Conservation (phyloP, 1,284 basidiomycete species). For the Tylopilus sp. region DNA sequence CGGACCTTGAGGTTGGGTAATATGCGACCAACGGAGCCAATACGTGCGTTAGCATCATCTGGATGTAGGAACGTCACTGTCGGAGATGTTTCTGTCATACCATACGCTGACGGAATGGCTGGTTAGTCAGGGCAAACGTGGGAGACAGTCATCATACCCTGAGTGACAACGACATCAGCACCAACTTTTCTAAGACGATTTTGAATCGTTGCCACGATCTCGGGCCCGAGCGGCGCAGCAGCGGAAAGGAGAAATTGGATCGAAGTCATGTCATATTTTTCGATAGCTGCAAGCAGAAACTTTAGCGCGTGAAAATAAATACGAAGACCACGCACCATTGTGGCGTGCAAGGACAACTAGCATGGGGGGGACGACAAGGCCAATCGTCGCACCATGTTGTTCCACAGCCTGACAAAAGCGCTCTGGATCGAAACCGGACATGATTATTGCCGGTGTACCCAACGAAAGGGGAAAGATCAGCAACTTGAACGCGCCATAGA, state of each 20-base stretch:
- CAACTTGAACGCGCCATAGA: slow-evolving; percentile 68
- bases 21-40: slow-evolving; percentile 78
- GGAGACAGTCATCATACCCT: slow-evolving; percentile 52
- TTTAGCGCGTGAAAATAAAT: slow-evolving; percentile 53
- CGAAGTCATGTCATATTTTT: slow-evolving; percentile 76
- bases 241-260: slow-evolving; percentile 76
- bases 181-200: slow-evolving; percentile 53
- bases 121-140: not conserved
- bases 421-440: slow-evolving; percentile 80
- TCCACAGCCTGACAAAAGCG: slow-evolving; percentile 76
- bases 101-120: slow-evolving; percentile 63
- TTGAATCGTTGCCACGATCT: slow-evolving; percentile 62
- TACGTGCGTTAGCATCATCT: slow-evolving; percentile 52
- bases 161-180: slow-evolving; percentile 49
- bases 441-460: slow-evolving; percentile 73
- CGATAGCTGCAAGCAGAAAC: slow-evolving; percentile 57
- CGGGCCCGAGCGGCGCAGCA: slow-evolving; percentile 83
- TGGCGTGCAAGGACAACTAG: slow-evolving; percentile 78
- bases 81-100: slow-evolving; percentile 84
- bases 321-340: slow-evolving; percentile 53
- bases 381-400: slow-evolving; percentile 70
- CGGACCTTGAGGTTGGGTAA: slow-evolving; percentile 85
- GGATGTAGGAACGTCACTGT: slow-evolving; percentile 62
- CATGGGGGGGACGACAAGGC: slow-evolving; percentile 88
- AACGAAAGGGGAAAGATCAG: slow-evolving; percentile 70